Percentiles rank a stretch among this genome's conserved stretches.
phyloP scores from a whole-genome alignment of 1,284 basidiomycete genomes.

The Apiotrichum montevideense region DNA sequence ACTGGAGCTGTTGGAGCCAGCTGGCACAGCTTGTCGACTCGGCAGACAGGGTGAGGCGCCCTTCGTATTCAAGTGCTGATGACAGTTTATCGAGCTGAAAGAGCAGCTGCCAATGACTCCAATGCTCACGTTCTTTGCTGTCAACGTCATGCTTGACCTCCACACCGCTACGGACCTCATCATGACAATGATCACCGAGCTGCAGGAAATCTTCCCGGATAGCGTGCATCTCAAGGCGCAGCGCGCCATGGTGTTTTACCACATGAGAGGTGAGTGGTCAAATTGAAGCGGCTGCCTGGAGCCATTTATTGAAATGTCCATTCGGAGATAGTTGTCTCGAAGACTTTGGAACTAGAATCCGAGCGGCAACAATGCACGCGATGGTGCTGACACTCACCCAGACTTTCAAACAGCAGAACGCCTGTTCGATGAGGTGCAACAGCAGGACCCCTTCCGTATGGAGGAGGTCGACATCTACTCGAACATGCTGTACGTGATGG shows the following conservation, averaged over 20 bases:
- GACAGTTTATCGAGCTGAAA: slow-evolving; percentile 44
- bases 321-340: no score
- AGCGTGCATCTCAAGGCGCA: slow-evolving; percentile 82
- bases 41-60: slow-evolving; percentile 68
- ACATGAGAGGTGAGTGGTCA: slow-evolving; percentile 65
- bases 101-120: slow-evolving; percentile 36
- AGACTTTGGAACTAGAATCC: no score
- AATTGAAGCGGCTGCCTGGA: no score
- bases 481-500: slow-evolving; percentile 93
- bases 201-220: slow-evolving; percentile 73
- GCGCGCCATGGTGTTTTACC: slow-evolving; percentile 79
- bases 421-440: slow-evolving; percentile 74
- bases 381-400: slow-evolving; percentile 38
- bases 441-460: slow-evolving; percentile 77
- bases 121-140: slow-evolving; percentile 65
- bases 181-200: slow-evolving; percentile 62
- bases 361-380: not conserved
- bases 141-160: slow-evolving; percentile 83
- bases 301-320: no score
- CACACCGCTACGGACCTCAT: slow-evolving; percentile 79
- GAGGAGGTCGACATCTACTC: slow-evolving; percentile 96
- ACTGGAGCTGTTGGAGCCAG: slow-evolving; percentile 90
- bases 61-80: not conserved
- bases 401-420: slow-evolving; percentile 78
- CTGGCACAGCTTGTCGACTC: slow-evolving; percentile 75